Evolutionary conservation across 2,329 filamentous ascomycete genomes (phyloP).

Genomic region (Aspergillus novofumigatus): DNA sequence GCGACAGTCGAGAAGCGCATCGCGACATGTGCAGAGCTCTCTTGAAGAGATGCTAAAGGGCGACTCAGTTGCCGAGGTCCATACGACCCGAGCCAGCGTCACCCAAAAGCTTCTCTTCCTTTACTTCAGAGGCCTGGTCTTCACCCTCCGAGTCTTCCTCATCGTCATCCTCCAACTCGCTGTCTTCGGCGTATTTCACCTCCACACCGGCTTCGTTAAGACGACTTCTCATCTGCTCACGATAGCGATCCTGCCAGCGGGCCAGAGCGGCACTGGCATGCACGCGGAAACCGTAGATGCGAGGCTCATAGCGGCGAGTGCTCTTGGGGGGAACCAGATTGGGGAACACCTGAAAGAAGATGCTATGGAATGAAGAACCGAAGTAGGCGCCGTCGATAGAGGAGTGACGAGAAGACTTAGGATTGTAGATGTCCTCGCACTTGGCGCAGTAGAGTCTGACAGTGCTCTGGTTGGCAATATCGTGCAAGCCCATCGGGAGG

Average conservation of each 20-base stretch:
- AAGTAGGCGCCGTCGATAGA: constrained; percentile 98
- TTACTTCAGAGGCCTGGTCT: constrained; percentile 13
- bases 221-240: constrained; percentile 76
- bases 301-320: constrained; percentile 78
- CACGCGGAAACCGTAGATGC: constrained; percentile 92
- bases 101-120: constrained; percentile 20
- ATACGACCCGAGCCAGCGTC: constrained; percentile 34
- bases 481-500: constrained; percentile 89
- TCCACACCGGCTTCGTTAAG: constrained; percentile 67
- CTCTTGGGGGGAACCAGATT: constrained; percentile 83
- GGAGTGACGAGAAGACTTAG: constrained; percentile 92
- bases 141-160: constrained; percentile 41
- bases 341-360: constrained; percentile 97
- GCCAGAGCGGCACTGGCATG: constrained; percentile 83
- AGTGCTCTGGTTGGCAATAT: constrained; percentile 79
- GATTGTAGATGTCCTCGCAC: constrained; percentile 98
- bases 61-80: constrained; percentile 31
- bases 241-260: constrained; percentile 81
- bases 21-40: neutral
- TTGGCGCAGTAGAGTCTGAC: constrained; percentile 97
- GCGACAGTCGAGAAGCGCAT: neutral
- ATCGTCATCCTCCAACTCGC: constrained; percentile 54
- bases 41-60: neutral
- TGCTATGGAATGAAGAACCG: constrained; percentile 96
- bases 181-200: constrained; percentile 70